These are phyloP conservation scores for Stachybotrys echinatus DNA, from an alignment of 2,329 filamentous ascomycete genomes.

Conservation along the genomic window DNA sequence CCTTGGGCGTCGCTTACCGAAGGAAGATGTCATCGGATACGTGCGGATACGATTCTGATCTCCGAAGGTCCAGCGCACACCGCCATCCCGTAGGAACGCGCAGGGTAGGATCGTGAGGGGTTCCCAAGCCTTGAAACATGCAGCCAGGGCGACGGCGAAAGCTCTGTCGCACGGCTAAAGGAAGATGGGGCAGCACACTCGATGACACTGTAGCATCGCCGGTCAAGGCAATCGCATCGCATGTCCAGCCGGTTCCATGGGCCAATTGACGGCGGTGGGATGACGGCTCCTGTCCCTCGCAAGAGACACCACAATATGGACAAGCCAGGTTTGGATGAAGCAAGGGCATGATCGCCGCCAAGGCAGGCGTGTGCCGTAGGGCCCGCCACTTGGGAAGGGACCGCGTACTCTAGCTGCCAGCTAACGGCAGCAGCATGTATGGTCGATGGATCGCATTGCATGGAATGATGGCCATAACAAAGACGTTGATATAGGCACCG, in stretches of 20 bases:
- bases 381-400: too few species aligned
- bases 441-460: too few species aligned
- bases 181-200: neutral
- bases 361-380: neutral
- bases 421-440: too few species aligned
- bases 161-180: neutral
- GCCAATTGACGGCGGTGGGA: neutral
- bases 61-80: conserved; percentile 14
- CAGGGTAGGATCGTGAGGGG: neutral
- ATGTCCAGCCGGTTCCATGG: too few species aligned
- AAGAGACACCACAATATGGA: neutral
- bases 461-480: too few species aligned
- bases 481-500: too few species aligned
- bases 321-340: neutral
- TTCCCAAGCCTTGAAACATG: neutral
- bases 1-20: too few species aligned
- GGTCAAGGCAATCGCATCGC: too few species aligned
- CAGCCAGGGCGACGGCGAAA: neutral
- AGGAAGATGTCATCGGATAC: neutral
- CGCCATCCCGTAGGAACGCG: conserved; percentile 4
- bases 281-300: neutral
- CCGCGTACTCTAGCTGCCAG: too few species aligned
- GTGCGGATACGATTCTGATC: conserved; percentile 8
- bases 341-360: neutral
- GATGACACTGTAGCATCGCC: neutral